Conservation (phyloP, 352 stramenopile species). For the Pythium sukuiense region DNA sequence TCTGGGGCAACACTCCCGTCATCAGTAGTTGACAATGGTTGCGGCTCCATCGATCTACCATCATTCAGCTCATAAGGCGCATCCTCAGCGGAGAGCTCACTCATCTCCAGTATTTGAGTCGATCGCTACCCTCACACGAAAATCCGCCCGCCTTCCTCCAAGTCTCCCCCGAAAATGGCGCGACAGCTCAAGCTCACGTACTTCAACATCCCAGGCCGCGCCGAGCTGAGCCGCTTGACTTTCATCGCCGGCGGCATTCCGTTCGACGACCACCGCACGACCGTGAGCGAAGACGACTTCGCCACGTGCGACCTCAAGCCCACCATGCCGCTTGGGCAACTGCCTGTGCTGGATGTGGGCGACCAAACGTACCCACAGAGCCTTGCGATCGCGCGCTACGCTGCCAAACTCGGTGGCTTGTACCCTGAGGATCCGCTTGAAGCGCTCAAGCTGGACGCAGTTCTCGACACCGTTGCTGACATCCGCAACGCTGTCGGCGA, state of each 20-base stretch:
- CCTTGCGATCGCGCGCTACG: conserved; percentile 63
- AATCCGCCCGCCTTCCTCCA: no score
- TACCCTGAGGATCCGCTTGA: conserved; percentile 57
- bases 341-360: conserved; percentile 54
- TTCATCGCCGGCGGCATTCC: conserved; percentile 40
- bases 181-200: conserved; percentile 45
- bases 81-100: no score
- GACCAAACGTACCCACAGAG: conserved; percentile 44
- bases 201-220: conserved; percentile 48
- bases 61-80: no score
- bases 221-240: conserved; percentile 46
- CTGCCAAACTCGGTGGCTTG: conserved; percentile 49
- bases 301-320: conserved; percentile 33
- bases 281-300: conserved; percentile 25
- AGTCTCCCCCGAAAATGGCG: conserved; percentile 4
- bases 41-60: no score
- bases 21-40: no score
- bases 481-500: conserved; percentile 32
- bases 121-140: no score
- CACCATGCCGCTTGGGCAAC: conserved; percentile 39
- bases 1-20: no score
- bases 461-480: conserved; percentile 47
- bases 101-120: no score
- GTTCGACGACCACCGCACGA: conserved; percentile 49
- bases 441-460: conserved; percentile 53